These are phyloP conservation scores for Quercus wislizeni DNA, from an alignment of 306 rosid genomes.

Conservation along the genomic window DNA sequence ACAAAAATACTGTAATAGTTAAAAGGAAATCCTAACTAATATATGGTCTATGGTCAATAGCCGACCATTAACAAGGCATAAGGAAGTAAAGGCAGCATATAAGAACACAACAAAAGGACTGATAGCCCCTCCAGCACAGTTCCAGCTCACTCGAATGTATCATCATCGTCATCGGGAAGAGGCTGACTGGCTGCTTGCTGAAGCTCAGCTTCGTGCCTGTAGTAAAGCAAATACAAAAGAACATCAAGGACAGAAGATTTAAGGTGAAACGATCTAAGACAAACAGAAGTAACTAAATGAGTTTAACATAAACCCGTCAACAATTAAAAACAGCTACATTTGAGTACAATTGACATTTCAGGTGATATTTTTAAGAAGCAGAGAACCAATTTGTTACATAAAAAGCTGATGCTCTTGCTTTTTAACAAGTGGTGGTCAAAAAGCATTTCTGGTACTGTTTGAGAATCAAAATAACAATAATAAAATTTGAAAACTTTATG, in stretches of 20 bases:
- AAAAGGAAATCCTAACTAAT: constrained; percentile 8
- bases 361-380: background rate
- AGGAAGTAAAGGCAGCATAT: background rate
- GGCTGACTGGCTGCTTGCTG: constrained; percentile 53
- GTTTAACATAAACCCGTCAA: background rate
- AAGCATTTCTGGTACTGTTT: no score
- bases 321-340: background rate
- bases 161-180: constrained; percentile 72
- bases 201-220: constrained; percentile 66
- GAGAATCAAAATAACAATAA: no score
- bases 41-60: constrained; percentile 3
- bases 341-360: background rate
- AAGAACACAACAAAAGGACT: background rate
- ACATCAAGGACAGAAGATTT: background rate
- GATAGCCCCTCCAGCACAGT: background rate
- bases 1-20: background rate
- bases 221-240: background rate
- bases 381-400: background rate
- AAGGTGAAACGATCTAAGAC: background rate
- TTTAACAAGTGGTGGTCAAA: no score
- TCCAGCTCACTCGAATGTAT: constrained; percentile 27
- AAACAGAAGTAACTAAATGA: background rate
- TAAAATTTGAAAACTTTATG: background rate
- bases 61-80: background rate
- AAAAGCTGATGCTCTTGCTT: background rate